These are phyloP conservation scores for Colletotrichum sp. DNA, from an alignment of 2,329 filamentous ascomycete genomes.

Conservation along the genomic window DNA sequence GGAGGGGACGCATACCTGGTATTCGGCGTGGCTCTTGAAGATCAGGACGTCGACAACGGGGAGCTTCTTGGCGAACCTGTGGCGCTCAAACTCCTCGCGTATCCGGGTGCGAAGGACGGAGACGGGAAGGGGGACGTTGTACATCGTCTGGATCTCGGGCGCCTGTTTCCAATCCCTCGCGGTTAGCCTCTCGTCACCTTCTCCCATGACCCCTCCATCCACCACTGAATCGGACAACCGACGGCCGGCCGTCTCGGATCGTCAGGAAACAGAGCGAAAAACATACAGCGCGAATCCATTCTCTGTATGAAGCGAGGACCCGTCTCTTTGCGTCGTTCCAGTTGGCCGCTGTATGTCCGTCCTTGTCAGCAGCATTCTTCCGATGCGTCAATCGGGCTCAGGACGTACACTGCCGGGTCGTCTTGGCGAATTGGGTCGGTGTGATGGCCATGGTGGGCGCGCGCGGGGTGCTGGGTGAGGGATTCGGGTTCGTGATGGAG, in stretches of 20 bases:
- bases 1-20: conserved; percentile 70
- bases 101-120: conserved; percentile 90
- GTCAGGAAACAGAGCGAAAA: not conserved
- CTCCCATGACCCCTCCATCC: not conserved
- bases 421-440: conserved; percentile 88
- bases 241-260: not conserved
- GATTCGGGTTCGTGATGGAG: conserved; percentile 29
- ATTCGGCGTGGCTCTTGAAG: conserved; percentile 91
- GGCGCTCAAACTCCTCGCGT: conserved; percentile 94
- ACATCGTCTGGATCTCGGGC: conserved; percentile 97
- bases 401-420: conserved; percentile 76
- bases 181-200: not conserved
- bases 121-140: conserved; percentile 88
- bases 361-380: conserved; percentile 36
- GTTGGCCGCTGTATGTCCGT: conserved; percentile 70
- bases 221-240: not conserved
- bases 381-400: not conserved
- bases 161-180: conserved; percentile 60
- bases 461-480: conserved; percentile 37
- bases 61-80: conserved; percentile 91
- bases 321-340: conserved; percentile 87
- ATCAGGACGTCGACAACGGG: conserved; percentile 87
- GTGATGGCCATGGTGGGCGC: conserved; percentile 79
- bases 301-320: conserved; percentile 88
- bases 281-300: conserved; percentile 96